These are phyloP conservation scores for Tylopilus sp. DNA, from an alignment of 768 basidiomycete genomes.

Conservation along the genomic window DNA sequence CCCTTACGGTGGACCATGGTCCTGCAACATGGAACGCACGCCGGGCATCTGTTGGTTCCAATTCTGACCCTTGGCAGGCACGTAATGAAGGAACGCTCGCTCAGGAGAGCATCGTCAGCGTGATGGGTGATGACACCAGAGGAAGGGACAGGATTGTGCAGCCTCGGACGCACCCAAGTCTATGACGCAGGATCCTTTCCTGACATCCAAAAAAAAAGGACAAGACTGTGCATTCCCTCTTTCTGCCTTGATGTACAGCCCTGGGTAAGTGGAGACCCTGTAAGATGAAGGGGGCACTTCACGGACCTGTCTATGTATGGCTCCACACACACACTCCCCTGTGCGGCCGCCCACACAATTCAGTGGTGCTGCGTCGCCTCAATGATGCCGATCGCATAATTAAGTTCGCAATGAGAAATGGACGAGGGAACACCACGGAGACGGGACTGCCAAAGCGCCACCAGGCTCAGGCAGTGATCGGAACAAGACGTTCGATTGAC, in stretches of 20 bases:
- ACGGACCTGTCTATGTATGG: conserved; percentile 17
- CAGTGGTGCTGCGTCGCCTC: conserved; percentile 19
- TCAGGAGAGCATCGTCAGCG: background rate
- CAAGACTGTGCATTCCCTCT: background rate
- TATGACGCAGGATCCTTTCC: conserved; percentile 15
- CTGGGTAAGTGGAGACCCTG: conserved; percentile 19
- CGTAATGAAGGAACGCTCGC: conserved; percentile 1
- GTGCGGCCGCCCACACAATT: conserved; percentile 8
- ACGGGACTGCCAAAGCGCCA: conserved; percentile 15
- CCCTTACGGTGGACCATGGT: background rate
- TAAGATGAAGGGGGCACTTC: conserved; percentile 13
- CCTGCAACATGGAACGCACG: conserved; percentile 10
- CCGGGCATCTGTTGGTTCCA: background rate
- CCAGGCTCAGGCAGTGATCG: conserved; percentile 24
- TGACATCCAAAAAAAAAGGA: background rate
- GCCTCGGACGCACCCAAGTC: conserved; percentile 1
- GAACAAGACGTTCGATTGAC: conserved; percentile 23
- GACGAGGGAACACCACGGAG: conserved; percentile 27
- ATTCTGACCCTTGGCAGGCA: conserved; percentile 1
- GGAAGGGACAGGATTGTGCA: conserved; percentile 6
- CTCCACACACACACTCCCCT: conserved; percentile 17
- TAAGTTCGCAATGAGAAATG: conserved; percentile 25
- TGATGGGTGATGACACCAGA: conserved; percentile 11
- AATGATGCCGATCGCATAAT: conserved; percentile 11
- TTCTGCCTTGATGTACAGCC: conserved; percentile 1